These are phyloP conservation scores for Knufia petricola DNA, from an alignment of 2,329 filamentous ascomycete genomes.

Conservation along the genomic window DNA sequence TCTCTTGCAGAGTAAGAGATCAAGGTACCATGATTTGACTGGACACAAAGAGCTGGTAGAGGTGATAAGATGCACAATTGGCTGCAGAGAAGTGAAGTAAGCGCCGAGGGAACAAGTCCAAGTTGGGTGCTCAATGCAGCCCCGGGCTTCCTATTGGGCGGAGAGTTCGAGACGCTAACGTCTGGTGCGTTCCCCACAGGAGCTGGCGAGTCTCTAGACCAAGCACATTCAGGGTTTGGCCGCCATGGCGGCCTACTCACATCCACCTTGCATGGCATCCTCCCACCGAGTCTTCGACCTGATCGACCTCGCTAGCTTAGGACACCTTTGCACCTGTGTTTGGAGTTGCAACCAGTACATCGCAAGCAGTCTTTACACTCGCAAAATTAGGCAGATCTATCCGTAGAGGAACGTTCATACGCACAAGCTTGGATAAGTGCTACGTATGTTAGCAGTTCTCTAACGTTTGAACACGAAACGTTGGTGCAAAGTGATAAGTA, in stretches of 20 bases:
- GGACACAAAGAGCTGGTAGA: slow-evolving; percentile 4
- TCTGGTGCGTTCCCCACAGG: slow-evolving; percentile 1
- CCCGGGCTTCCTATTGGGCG: slow-evolving; percentile 1
- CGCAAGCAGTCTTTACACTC: too few species aligned
- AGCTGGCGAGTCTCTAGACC: neutral
- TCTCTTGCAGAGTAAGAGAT: neutral
- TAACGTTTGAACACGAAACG: too few species aligned
- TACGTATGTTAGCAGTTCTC: too few species aligned
- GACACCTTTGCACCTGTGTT: too few species aligned
- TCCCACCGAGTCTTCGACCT: too few species aligned
- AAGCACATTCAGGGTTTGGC: neutral
- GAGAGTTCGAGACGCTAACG: neutral
- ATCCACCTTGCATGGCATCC: too few species aligned
- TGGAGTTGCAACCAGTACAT: neutral
- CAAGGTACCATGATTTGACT: slow-evolving; percentile 1
- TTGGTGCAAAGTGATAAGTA: too few species aligned
- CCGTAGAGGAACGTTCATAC: too few species aligned
- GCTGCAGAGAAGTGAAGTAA: neutral
- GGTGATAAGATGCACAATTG: slow-evolving; percentile 8
- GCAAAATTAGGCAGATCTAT: too few species aligned
- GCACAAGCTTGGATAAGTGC: too few species aligned
- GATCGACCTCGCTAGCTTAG: too few species aligned
- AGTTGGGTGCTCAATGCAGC: neutral
- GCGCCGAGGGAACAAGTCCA: slow-evolving; percentile 2
- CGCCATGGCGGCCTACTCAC: neutral